Conservation (phyloP, 78 protist genomes). For the Dictyostelium capitatum region DNA sequence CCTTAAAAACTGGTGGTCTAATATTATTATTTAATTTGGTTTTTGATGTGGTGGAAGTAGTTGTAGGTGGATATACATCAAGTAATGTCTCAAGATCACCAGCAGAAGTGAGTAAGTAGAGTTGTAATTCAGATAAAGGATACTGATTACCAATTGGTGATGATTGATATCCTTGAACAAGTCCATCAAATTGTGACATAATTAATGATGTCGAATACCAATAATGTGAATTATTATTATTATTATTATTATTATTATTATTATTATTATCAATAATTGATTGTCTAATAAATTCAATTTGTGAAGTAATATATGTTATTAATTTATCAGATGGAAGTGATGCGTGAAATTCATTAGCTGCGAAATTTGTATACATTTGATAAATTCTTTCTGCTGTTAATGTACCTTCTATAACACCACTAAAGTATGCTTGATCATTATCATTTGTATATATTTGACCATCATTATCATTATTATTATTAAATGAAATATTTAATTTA, state of each 20-base stretch:
- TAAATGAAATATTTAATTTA: not conserved
- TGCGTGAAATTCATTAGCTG: constrained; percentile 30
- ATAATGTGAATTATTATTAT: constrained; percentile 22
- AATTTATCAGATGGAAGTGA: constrained; percentile 20
- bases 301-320: not conserved
- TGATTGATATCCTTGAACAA: constrained; percentile 31
- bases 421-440: constrained; percentile 26
- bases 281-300: constrained; percentile 43
- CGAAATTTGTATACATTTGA: constrained; percentile 52
- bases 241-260: no score
- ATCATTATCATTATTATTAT: not conserved
- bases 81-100: constrained; percentile 54
- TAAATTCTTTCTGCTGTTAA: constrained; percentile 35
- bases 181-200: constrained; percentile 66
- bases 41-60: not conserved
- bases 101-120: constrained; percentile 39
- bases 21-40: not conserved
- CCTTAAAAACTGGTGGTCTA: not conserved
- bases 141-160: not conserved
- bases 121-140: not conserved
- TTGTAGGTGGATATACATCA: not conserved
- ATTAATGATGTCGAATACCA: constrained; percentile 32
- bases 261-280: not conserved
- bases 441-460: not conserved
- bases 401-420: constrained; percentile 30